phyloP scores from a whole-genome alignment of 441 rosid genomes.

The Populus hybrid region DNA sequence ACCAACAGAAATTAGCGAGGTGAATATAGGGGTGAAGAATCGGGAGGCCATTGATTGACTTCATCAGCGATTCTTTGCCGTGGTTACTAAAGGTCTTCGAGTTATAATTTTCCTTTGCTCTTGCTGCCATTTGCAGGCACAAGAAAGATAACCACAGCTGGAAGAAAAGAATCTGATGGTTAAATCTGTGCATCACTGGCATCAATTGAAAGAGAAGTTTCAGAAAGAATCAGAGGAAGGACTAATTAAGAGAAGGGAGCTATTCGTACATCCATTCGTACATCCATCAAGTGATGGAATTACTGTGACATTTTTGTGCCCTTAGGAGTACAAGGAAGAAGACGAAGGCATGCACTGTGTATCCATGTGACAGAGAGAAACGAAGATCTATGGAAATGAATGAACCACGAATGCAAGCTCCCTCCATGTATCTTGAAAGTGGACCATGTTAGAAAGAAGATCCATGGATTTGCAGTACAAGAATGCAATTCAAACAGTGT shows the following conservation, averaged over 20 bases:
- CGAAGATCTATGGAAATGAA: conserved; percentile 12
- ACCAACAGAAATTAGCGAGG: conserved; percentile 41
- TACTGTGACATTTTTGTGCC: neutral
- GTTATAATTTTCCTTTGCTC: conserved; percentile 2
- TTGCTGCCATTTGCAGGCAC: conserved; percentile 25
- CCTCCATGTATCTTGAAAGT: conserved; percentile 35
- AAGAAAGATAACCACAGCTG: conserved; percentile 17
- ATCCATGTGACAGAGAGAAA: conserved; percentile 18
- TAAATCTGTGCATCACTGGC: neutral
- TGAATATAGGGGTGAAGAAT: conserved; percentile 41
- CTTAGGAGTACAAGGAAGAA: conserved; percentile 18
- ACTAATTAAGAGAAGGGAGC: neutral
- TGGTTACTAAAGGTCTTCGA: conserved; percentile 6
- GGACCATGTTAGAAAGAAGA: conserved; percentile 13
- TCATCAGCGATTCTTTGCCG: conserved; percentile 8
- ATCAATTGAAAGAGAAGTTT: neutral
- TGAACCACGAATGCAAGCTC: conserved; percentile 21
- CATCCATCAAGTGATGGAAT: conserved; percentile 12
- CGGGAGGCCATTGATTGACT: neutral
- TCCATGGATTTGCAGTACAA: neutral
- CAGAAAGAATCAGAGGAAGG: neutral
- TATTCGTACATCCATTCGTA: too few relatives aligned
- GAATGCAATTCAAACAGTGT: neutral
- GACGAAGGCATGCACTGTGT: conserved; percentile 15
- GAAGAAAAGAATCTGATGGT: neutral